Conservation (phyloP, 805 yeast genomes). For the Kluyveromyces siamensis region DNA sequence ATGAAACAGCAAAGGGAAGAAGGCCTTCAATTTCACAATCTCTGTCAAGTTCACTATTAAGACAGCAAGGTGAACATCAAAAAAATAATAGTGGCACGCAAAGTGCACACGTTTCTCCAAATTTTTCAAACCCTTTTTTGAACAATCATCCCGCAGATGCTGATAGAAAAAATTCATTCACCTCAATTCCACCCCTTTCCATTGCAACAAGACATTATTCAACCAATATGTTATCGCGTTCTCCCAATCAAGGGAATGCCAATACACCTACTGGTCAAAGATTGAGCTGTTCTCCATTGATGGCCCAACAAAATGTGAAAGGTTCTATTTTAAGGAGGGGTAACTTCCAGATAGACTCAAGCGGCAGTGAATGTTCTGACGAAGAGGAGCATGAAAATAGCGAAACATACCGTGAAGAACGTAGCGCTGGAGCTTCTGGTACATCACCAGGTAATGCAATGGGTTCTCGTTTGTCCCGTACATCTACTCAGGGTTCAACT, state of each 20-base stretch:
- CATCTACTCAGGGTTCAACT: slow-evolving; percentile 12
- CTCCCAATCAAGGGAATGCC: slow-evolving; percentile 7
- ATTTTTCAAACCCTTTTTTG: slow-evolving; percentile 31
- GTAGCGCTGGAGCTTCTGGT: slow-evolving; percentile 1
- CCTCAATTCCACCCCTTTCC: neutral
- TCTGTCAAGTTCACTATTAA: slow-evolving; percentile 27
- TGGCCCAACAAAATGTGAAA: slow-evolving; percentile 1
- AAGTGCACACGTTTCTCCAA: slow-evolving; percentile 11
- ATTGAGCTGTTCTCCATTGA: neutral
- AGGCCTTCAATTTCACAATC: slow-evolving; percentile 49
- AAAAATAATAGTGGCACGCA: slow-evolving; percentile 6
- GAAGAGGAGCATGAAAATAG: slow-evolving; percentile 17
- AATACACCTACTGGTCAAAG: neutral
- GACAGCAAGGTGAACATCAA: slow-evolving; percentile 4
- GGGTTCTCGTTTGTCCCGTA: slow-evolving; percentile 12
- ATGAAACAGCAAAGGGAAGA: slow-evolving; percentile 44
- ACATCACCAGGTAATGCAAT: slow-evolving; percentile 4
- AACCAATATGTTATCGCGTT: slow-evolving; percentile 10
- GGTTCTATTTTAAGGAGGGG: slow-evolving; percentile 3
- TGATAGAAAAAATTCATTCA: slow-evolving; percentile 14
- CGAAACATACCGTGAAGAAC: slow-evolving; percentile 1
- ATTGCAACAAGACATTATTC: slow-evolving; percentile 9
- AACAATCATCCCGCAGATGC: slow-evolving; percentile 13
- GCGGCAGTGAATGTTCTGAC: slow-evolving; percentile 19
- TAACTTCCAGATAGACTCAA: slow-evolving; percentile 22